Percentiles rank a stretch among this genome's conserved stretches.
Conservation (phyloP, 441 rosid genomes). For the Flueggea neowawraea region DNA sequence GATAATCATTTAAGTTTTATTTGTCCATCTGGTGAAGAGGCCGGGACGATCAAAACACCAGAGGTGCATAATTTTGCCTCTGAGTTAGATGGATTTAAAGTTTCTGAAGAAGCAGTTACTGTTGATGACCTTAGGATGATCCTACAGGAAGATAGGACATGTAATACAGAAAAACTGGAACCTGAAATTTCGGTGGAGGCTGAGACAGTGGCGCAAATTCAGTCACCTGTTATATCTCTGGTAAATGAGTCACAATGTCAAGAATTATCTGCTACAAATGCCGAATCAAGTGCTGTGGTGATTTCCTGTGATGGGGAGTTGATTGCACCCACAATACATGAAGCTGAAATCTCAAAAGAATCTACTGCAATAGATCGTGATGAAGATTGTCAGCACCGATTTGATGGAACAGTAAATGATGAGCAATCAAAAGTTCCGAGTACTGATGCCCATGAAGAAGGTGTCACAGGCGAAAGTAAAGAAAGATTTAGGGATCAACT, state of each 20-base stretch:
- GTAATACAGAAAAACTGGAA: conserved; percentile 6
- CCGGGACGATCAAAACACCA: conserved; percentile 17
- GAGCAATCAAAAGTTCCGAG: conserved; percentile 27
- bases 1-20: conserved; percentile 16
- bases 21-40: conserved; percentile 21
- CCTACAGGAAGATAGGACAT: conserved; percentile 3
- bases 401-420: conserved; percentile 14
- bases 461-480: conserved; percentile 60
- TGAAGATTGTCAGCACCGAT: conserved; percentile 18
- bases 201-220: conserved; percentile 21
- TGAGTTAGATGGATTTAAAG: conserved; percentile 10
- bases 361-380: conserved; percentile 14
- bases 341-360: conserved; percentile 28
- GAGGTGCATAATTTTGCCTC: conserved; percentile 22
- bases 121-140: conserved; percentile 5
- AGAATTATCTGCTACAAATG: conserved; percentile 17
- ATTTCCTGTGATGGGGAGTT: conserved; percentile 23
- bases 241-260: conserved; percentile 21
- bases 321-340: conserved; percentile 20
- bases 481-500: conserved; percentile 78
- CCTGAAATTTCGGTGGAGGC: conserved; percentile 17
- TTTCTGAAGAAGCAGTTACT: conserved; percentile 3
- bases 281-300: conserved; percentile 15
- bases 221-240: conserved; percentile 23
- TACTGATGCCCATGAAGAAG: conserved; percentile 38